These are phyloP conservation scores for Thielaviopsis euricoi DNA, from an alignment of 2,329 filamentous ascomycete genomes.

Conservation along the genomic window DNA sequence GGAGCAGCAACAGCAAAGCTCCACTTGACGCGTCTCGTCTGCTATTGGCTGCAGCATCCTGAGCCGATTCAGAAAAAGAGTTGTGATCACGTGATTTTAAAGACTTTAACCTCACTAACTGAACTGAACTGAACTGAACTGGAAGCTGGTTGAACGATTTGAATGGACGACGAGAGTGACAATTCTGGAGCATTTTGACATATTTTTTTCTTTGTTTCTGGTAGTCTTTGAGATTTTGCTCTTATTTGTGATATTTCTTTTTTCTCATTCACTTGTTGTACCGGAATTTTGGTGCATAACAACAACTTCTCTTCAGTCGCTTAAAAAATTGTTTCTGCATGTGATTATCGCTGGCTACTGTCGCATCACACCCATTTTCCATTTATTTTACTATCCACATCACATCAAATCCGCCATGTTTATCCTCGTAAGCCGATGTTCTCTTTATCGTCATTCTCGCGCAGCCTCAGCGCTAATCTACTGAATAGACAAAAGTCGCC, in stretches of 20 bases:
- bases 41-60: too few species aligned
- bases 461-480: conserved; percentile 2
- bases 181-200: not conserved
- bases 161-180: not conserved
- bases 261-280: not conserved
- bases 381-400: too few species aligned
- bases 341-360: not conserved
- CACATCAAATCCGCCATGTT: conserved; percentile 24
- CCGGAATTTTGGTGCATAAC: not conserved
- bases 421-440: conserved; percentile 26
- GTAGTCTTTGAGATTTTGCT: too few species aligned
- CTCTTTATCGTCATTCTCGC: conserved; percentile 1
- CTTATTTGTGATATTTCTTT: too few species aligned
- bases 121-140: not conserved
- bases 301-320: not conserved
- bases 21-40: conserved; percentile 5
- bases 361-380: not conserved
- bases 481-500: conserved; percentile 65
- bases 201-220: not conserved
- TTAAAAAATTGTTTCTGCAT: not conserved
- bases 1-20: too few species aligned
- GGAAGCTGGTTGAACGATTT: not conserved
- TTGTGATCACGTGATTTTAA: too few species aligned
- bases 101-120: too few species aligned
- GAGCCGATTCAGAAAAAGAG: too few species aligned